Evolutionary conservation across 306 rosid species (phyloP).

Genomic region (Prunus salicina): DNA sequence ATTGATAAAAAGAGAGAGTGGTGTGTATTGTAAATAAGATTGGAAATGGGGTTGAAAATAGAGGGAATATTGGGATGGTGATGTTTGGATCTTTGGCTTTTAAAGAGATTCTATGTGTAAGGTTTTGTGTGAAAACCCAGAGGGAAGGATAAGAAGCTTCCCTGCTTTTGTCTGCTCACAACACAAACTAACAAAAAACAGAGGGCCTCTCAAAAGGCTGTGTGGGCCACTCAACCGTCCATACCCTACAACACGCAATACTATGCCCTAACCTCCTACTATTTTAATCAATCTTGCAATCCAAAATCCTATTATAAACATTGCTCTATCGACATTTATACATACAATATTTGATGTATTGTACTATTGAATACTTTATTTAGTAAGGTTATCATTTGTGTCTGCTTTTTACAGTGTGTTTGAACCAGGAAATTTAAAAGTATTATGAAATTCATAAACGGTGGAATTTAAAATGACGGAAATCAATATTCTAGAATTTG

Average conservation of each 20-base stretch:
- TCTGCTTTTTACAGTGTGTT: not conserved
- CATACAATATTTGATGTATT: not conserved
- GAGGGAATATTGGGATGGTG: slow-evolving; percentile 2
- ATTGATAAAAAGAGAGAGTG: slow-evolving; percentile 13
- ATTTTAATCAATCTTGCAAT: slow-evolving; percentile 22
- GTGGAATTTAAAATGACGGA: too few relatives aligned
- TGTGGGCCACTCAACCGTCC: slow-evolving; percentile 55
- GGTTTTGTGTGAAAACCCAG: slow-evolving; percentile 60
- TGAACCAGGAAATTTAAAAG: too few relatives aligned
- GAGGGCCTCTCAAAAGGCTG: slow-evolving; percentile 43
- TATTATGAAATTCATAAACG: too few relatives aligned
- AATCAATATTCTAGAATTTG: too few relatives aligned
- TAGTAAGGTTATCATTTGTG: not conserved
- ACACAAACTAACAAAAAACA: slow-evolving; percentile 78
- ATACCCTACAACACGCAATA: slow-evolving; percentile 69
- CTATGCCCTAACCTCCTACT: slow-evolving; percentile 21
- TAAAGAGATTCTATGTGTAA: slow-evolving; percentile 67
- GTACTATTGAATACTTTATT: not conserved
- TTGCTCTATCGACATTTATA: not conserved
- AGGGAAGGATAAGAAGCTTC: slow-evolving; percentile 85
- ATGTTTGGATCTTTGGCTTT: slow-evolving; percentile 37
- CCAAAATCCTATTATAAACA: not conserved
- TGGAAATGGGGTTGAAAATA: not conserved
- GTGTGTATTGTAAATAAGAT: not conserved
- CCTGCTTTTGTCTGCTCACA: slow-evolving; percentile 98